Base-by-base conservation (phyloP, 805 yeast genomes). In the Priceomyces castillae region DNA sequence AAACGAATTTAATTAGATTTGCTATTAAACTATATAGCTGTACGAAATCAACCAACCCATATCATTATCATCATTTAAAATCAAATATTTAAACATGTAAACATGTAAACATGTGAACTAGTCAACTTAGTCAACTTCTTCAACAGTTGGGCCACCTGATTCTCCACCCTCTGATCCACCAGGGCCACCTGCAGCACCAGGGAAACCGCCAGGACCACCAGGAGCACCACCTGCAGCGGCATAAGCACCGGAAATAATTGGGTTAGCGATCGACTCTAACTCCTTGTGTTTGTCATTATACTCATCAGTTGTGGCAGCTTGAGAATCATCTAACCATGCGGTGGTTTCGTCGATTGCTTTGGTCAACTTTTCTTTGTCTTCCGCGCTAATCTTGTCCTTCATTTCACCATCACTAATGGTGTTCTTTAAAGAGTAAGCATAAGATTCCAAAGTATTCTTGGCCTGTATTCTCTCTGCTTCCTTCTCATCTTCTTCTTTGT, bases 241-340 rank as follows among this genome's bases (percentile, higher is more conserved):
- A 84, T 92, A 92, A 80, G 94, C 89, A 81, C 90, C 89, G 69
- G 89, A 81, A 89, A 90, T 85, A 74, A 90, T 88, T 71, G 97
- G 97, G 81, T 90, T 90, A 57, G 96, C 96, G 72, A 84, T 78
- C 58, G 81, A 85, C 79, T 92, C 97, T 63, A 90, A 83, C 75
- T 90, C 97, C 84, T 90, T 90, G 78, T 90, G 95, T 78, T 80
- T 85, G 74, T 86, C 96, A 64, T 81, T 78, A 71, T 74, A 90
- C 79, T 90, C 98, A 67, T 92, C 97, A 47, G 87, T 81, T 43
- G 96, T 69, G 57, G 96, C 97, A 53, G 97, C 80, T 74, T 85
- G 92, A 78, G 89, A 88, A 58, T 81, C 80, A 71, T 90, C 98
- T 72, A 92, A 83, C 97, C 97, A 92, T 51, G 80, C 70, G 61